Conservation (phyloP, 1,284 basidiomycete genomes). For the Coniferiporia weirii region DNA sequence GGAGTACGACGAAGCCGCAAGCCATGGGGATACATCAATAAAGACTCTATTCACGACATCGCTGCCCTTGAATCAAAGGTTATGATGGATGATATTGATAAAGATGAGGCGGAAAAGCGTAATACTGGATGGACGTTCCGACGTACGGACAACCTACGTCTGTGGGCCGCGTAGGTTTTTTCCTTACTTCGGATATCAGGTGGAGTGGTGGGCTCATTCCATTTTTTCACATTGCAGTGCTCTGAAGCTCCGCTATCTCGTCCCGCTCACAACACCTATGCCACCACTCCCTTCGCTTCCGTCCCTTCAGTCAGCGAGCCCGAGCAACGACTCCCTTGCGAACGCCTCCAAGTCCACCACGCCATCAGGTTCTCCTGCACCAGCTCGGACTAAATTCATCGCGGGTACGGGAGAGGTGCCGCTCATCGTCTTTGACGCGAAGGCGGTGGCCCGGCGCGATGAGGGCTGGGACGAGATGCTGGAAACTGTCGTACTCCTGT, state of each 20-base stretch:
- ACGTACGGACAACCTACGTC: slow-evolving; percentile 72
- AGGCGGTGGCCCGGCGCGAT: slow-evolving; percentile 64
- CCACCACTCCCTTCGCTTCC: slow-evolving; percentile 26
- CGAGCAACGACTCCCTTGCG: slow-evolving; percentile 22
- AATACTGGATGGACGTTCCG: slow-evolving; percentile 73
- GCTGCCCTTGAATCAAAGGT: slow-evolving; percentile 49
- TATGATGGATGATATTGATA: slow-evolving; percentile 28
- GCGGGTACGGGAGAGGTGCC: slow-evolving; percentile 23
- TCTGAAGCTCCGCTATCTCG: slow-evolving; percentile 72
- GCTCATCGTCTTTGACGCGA: slow-evolving; percentile 60
- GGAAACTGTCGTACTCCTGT: slow-evolving; percentile 51
- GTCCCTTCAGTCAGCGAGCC: slow-evolving; percentile 19
- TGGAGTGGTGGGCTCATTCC: not conserved
- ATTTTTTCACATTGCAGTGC: slow-evolving; percentile 46
- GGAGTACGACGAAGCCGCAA: slow-evolving; percentile 73
- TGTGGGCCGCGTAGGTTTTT: slow-evolving; percentile 72
- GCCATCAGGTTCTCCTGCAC: slow-evolving; percentile 26
- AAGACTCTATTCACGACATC: slow-evolving; percentile 75
- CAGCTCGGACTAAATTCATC: slow-evolving; percentile 25
- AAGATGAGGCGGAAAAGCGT: slow-evolving; percentile 31
- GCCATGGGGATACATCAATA: slow-evolving; percentile 84
- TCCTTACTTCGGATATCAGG: not conserved
- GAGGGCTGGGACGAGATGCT: slow-evolving; percentile 80
- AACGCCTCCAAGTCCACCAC: slow-evolving; percentile 25
- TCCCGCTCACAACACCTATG: slow-evolving; percentile 58